Evolutionary conservation across 176 grass and related monocot species (phyloP).

Genomic region (Microstegium vimineum): DNA sequence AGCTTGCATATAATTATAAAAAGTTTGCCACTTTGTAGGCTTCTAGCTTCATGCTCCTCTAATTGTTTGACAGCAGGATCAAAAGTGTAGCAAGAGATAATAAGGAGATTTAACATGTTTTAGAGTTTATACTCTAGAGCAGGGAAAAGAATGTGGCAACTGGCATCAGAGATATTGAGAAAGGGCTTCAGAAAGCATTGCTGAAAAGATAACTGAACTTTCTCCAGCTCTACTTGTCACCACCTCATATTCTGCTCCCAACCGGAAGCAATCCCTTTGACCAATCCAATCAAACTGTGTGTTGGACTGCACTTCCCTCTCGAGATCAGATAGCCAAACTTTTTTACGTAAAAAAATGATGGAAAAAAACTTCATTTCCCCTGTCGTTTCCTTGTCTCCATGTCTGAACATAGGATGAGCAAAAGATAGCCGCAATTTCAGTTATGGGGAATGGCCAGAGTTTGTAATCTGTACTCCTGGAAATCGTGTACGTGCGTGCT

Average conservation of each 20-base stretch:
- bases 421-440: conserved; percentile 34
- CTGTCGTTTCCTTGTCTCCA: neutral
- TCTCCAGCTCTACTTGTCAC: conserved; percentile 38
- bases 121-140: neutral
- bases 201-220: conserved; percentile 49
- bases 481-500: conserved; percentile 12
- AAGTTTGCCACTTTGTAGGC: neutral
- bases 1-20: neutral
- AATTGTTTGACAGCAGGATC: conserved; percentile 13
- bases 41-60: conserved; percentile 15
- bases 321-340: conserved; percentile 8
- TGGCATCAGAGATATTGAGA: neutral
- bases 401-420: conserved; percentile 35
- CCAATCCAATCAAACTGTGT: conserved; percentile 23
- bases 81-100: neutral
- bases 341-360: conserved; percentile 10
- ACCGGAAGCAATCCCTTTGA: conserved; percentile 44
- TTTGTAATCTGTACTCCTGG: conserved; percentile 22
- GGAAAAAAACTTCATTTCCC: neutral
- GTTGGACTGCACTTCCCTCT: conserved; percentile 24
- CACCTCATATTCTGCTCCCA: conserved; percentile 35
- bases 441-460: conserved; percentile 13
- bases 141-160: conserved; percentile 44
- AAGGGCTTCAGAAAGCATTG: conserved; percentile 19
- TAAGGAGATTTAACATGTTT: conserved; percentile 8